phyloP scores from a whole-genome alignment of 305 asterid species.

The Fraxinus dipetala region DNA sequence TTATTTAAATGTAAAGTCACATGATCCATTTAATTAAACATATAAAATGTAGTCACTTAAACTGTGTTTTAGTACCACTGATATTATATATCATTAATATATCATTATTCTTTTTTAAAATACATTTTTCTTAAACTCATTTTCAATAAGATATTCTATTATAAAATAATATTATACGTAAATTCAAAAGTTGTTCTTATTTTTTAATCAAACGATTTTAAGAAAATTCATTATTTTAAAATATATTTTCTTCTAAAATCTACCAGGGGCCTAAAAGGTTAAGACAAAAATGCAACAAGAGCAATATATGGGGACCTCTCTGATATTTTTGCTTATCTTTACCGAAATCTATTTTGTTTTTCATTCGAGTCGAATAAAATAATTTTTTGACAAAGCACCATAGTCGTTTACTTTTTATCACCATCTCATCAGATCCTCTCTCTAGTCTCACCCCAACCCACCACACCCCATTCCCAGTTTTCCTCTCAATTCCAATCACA shows the following conservation, averaged over 20 bases:
- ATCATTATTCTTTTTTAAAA: no score
- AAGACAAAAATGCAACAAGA: not conserved
- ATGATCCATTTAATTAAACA: not conserved
- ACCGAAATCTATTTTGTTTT: slow-evolving; percentile 7
- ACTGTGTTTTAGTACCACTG: not conserved
- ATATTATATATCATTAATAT: no score
- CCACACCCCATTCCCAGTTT: not conserved
- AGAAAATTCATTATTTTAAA: not conserved
- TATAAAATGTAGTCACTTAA: no score
- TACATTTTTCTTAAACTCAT: no score
- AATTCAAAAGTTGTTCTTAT: not conserved
- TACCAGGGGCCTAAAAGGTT: not conserved
- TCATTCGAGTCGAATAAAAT: not conserved
- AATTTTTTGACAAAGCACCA: slow-evolving; percentile 25
- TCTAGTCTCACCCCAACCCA: not conserved
- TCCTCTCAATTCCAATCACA: slow-evolving; percentile 11
- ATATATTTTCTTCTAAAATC: not conserved
- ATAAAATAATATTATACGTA: no score
- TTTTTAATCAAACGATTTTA: no score
- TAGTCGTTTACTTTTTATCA: slow-evolving; percentile 35
- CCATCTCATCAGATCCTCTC: slow-evolving; percentile 29
- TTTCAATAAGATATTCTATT: no score
- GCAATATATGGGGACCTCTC: not conserved
- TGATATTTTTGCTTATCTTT: not conserved
- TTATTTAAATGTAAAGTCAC: no score